Evolutionary conservation across 148 eudicot genomes (phyloP), one percentile per base, ranked within the genome.

Genomic region (Camellia granthamiana): DNA sequence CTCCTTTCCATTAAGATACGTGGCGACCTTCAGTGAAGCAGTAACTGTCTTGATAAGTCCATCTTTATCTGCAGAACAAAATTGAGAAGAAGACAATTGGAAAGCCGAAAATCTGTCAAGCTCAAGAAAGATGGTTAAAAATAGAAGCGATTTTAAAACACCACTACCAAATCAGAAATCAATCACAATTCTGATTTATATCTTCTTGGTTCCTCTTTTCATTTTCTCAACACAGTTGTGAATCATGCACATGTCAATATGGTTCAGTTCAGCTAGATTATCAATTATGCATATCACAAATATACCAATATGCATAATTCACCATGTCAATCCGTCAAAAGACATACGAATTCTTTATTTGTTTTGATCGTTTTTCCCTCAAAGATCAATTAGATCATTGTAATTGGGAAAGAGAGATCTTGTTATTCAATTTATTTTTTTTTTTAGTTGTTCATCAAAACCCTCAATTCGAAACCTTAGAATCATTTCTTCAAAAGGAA

Each of bases 61-160:
- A 42, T 70, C 58, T n/a, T 61, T 71, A n/a, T 55, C 80, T 77
- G 56, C 74, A 68, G 74, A 62, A 30, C 43, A 70, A 79, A 30
- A 19, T 46, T 55, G 23, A 71, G 65, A 68, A 2, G 42, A 78
- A 52, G 73, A 30, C 63, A 18, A 61, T 46, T 16, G 72, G 68
- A 18, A 7, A 71, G 70, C 46, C 38, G 52, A 49, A 66, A 77
- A 6, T 30, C 70, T 65, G 80, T 52, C 63, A 66, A 51, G 18
- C 10, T 23, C 72, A 66, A 66, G 72, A 66, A 60, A 76, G 18
- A n/a, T 23, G 46, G 46, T 38, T 38, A 5, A 2, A 30, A 38
- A 74, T 15, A 38, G 61, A 72, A 47, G 64, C n/a, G 2, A 23
- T 72, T 51, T 21, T 19, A 41, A 30, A 30, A 30, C 38, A 30